These are phyloP conservation scores for Heliamphora exappendiculata DNA, from an alignment of 148 eudicot genomes.

Conservation along the genomic window DNA sequence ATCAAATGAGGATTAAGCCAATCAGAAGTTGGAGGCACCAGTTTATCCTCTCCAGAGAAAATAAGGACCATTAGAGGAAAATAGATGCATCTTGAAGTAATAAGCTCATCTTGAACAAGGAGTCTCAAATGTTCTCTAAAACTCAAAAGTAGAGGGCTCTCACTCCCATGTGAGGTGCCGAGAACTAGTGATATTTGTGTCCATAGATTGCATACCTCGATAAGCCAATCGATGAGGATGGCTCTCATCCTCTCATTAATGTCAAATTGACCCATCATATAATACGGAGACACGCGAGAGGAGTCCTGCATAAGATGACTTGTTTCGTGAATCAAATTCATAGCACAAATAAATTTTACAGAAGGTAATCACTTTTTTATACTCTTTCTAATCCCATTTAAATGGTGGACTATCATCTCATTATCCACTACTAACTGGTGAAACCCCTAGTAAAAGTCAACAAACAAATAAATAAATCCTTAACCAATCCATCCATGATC, in stretches of 20 bases:
- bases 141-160: background rate
- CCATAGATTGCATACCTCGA: conserved; percentile 42
- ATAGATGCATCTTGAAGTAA: no score
- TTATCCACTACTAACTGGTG: background rate
- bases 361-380: background rate
- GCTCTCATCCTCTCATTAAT: conserved; percentile 71
- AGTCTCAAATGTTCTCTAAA: no score
- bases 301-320: conserved; percentile 25
- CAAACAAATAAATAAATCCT: no score
- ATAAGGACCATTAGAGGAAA: no score
- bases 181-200: background rate
- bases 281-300: conserved; percentile 45
- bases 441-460: background rate
- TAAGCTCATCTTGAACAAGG: no score
- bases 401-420: background rate
- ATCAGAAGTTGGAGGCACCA: no score
- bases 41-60: no score
- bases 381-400: background rate
- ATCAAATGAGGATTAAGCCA: no score
- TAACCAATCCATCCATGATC: background rate
- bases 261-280: conserved; percentile 54
- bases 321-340: background rate
- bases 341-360: background rate
- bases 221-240: conserved; percentile 79
- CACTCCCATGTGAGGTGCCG: background rate